Percentiles rank a stretch among this genome's conserved stretches.
Evolutionary conservation across 2,329 filamentous ascomycete species (phyloP).

Genomic region (Alternaria ventricosa): DNA sequence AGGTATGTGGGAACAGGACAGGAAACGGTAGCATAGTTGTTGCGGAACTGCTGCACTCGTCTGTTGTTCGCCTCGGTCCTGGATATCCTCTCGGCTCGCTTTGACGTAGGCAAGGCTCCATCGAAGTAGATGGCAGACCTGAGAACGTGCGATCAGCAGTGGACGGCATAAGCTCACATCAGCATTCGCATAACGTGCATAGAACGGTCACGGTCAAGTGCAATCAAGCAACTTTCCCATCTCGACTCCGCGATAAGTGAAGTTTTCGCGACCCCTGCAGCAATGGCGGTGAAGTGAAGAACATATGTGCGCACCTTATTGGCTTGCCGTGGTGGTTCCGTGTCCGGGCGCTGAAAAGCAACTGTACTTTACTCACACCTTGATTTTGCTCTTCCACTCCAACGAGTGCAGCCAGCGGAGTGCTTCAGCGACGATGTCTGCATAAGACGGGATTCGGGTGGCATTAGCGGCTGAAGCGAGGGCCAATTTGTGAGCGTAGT

Average conservation of each 20-base stretch:
- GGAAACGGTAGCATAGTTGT: constrained; percentile 29
- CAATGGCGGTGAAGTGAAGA: constrained; percentile 8
- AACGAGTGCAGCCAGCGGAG: constrained; percentile 67
- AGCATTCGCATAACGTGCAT: constrained; percentile 11
- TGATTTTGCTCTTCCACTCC: constrained; percentile 57
- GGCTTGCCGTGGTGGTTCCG: constrained; percentile 6
- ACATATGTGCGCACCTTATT: constrained; percentile 23
- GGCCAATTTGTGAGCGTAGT: constrained; percentile 67
- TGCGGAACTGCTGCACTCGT: constrained; percentile 61
- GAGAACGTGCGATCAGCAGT: constrained; percentile 22
- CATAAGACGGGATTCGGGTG: constrained; percentile 56
- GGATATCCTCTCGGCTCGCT: constrained; percentile 66
- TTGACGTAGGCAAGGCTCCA: constrained; percentile 74
- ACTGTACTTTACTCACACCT: constrained; percentile 62
- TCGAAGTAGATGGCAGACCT: constrained; percentile 79
- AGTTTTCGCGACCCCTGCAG: constrained; percentile 4
- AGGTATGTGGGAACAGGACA: constrained; percentile 40
- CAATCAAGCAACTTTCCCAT: constrained; percentile 7
- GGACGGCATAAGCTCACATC: constrained; percentile 21
- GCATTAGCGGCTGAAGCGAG: constrained; percentile 44
- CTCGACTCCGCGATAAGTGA: background rate
- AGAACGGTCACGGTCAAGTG: constrained; percentile 20
- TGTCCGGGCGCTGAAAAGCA: constrained; percentile 14
- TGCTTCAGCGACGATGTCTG: constrained; percentile 64
- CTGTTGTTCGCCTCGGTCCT: constrained; percentile 66